These are phyloP conservation scores for Breynia disticha DNA, from an alignment of 441 rosid species.

Conservation along the genomic window DNA sequence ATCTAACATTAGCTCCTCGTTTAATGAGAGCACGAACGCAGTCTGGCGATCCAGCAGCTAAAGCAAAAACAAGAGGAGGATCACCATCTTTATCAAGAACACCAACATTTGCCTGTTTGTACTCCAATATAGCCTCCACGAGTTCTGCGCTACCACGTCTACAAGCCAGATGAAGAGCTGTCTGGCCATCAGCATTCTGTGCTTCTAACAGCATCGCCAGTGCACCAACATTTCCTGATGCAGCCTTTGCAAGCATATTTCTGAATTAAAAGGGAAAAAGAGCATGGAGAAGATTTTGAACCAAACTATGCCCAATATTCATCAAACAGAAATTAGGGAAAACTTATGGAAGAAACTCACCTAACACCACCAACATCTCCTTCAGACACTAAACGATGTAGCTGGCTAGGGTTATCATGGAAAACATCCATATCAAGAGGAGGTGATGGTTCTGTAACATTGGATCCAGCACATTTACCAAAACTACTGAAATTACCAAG, in stretches of 20 bases:
- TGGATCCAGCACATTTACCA: slow-evolving; percentile 42
- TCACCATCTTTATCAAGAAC: slow-evolving; percentile 93
- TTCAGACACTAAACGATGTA: slow-evolving; percentile 72
- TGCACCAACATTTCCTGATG: slow-evolving; percentile 39
- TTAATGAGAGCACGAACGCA: slow-evolving; percentile 80
- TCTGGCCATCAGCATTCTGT: slow-evolving; percentile 89
- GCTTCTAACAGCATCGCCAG: slow-evolving; percentile 63
- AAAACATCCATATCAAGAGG: slow-evolving; percentile 37
- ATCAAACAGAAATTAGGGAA: slow-evolving; percentile 11
- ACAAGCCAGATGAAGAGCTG: slow-evolving; percentile 96
- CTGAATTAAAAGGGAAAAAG: slow-evolving; percentile 29
- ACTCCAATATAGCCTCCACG: slow-evolving; percentile 72
- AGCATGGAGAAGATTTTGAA: slow-evolving; percentile 11
- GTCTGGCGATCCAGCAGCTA: slow-evolving; percentile 97
- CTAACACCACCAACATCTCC: slow-evolving; percentile 77
- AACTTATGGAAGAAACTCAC: slow-evolving; percentile 33
- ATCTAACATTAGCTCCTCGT: slow-evolving; percentile 76
- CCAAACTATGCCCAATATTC: slow-evolving; percentile 5
- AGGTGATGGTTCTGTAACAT: slow-evolving; percentile 41
- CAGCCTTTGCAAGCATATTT: slow-evolving; percentile 69
- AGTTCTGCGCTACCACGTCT: slow-evolving; percentile 92
- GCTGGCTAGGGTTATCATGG: slow-evolving; percentile 46
- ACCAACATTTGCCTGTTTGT: slow-evolving; percentile 67
- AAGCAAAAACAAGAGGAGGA: slow-evolving; percentile 98
- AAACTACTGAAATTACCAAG: slow-evolving; percentile 42